phyloP scores from a whole-genome alignment of 495 filamentous ascomycete species.

The Trichoderma asperelloides region DNA sequence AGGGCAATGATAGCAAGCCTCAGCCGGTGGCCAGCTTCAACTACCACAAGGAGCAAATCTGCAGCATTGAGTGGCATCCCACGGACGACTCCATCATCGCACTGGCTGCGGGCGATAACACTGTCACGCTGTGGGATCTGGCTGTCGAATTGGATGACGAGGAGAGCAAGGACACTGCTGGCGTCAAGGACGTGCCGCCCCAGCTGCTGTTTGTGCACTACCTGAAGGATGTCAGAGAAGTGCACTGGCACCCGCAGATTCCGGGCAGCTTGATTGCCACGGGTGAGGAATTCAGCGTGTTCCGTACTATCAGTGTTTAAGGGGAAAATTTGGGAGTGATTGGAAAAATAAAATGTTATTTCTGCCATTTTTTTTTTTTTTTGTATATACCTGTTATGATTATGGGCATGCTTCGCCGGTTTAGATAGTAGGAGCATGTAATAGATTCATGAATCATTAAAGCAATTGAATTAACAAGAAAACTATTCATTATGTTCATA shows the following conservation, averaged over 20 bases:
- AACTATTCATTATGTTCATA: not conserved
- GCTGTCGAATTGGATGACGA: constrained; percentile 95
- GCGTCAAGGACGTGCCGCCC: constrained; percentile 80
- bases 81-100: constrained; percentile 90
- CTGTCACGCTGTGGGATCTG: constrained; percentile 92
- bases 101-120: constrained; percentile 87
- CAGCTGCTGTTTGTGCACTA: constrained; percentile 96
- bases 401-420: constrained; percentile 4
- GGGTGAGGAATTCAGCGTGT: constrained; percentile 72
- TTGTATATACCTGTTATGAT: constrained; percentile 3
- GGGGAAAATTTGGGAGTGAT: not conserved
- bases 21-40: constrained; percentile 78
- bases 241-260: constrained; percentile 96
- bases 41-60: constrained; percentile 94
- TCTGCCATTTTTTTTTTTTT: not conserved
- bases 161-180: constrained; percentile 82
- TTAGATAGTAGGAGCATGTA: not conserved
- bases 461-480: not conserved
- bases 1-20: constrained; percentile 51
- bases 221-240: constrained; percentile 85
- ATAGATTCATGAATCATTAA: not conserved
- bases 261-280: constrained; percentile 86
- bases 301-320: constrained; percentile 61
- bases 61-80: constrained; percentile 94
- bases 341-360: not conserved